Conservation (phyloP, 305 asterid genomes). For the Fraxinus albicans region DNA sequence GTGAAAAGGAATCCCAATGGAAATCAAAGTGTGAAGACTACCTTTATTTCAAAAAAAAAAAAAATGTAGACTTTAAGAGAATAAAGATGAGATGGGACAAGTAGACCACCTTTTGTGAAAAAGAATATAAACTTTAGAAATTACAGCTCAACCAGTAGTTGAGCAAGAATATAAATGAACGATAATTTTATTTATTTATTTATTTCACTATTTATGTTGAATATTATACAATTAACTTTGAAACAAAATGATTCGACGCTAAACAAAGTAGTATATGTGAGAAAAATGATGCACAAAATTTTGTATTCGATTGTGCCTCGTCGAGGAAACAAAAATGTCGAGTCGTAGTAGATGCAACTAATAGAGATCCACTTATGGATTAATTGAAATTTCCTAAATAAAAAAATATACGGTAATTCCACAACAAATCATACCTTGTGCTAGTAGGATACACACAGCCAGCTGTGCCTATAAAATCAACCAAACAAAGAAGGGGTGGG, state of each 20-base stretch:
- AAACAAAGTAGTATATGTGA: too few species aligned
- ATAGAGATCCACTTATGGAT: neutral
- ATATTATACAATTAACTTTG: too few species aligned
- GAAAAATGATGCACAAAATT: too few species aligned
- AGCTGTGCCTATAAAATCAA: conserved; percentile 12
- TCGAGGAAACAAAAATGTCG: too few species aligned
- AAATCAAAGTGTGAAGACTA: neutral
- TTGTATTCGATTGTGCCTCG: too few species aligned
- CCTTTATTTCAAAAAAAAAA: neutral
- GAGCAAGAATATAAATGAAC: too few species aligned
- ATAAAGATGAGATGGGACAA: neutral
- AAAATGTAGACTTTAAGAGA: neutral
- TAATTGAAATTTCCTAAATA: too few species aligned
- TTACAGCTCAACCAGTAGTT: neutral
- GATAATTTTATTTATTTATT: too few species aligned
- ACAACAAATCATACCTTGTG: conserved; percentile 13
- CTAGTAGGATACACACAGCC: conserved; percentile 24
- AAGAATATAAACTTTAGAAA: too few species aligned
- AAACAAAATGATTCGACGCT: neutral
- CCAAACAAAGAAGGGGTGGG: neutral
- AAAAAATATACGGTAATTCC: neutral
- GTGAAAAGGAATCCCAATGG: neutral
- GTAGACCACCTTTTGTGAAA: neutral
- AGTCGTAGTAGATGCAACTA: neutral
- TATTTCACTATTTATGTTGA: too few species aligned